Conservation (phyloP, 805 yeast genomes). For the Nematodospora valgi region DNA sequence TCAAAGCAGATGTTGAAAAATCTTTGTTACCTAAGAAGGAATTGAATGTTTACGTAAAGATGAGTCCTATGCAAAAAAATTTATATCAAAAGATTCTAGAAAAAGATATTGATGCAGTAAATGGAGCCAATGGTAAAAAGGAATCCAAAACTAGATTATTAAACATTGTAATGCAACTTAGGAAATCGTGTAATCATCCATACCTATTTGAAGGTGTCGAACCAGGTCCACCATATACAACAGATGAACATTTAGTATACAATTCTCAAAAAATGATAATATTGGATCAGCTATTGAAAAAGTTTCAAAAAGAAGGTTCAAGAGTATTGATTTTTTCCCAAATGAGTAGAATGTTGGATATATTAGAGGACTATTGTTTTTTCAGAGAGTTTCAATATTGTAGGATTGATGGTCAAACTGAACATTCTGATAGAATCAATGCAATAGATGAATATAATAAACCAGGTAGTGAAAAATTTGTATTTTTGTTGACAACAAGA, state of each 20-base stretch:
- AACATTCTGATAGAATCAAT: slow-evolving; percentile 68
- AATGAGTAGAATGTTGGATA: slow-evolving; percentile 80
- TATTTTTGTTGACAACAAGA: slow-evolving; percentile 76
- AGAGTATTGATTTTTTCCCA: slow-evolving; percentile 78
- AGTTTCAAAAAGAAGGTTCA: slow-evolving; percentile 64
- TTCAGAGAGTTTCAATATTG: slow-evolving; percentile 70
- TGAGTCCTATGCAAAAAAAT: slow-evolving; percentile 74
- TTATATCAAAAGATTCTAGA: slow-evolving; percentile 78
- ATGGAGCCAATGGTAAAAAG: slow-evolving; percentile 72
- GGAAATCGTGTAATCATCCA: slow-evolving; percentile 86
- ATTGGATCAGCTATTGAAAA: slow-evolving; percentile 62
- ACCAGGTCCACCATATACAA: slow-evolving; percentile 85
- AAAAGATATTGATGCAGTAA: slow-evolving; percentile 80
- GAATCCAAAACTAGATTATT: slow-evolving; percentile 74
- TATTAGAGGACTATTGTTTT: slow-evolving; percentile 72
- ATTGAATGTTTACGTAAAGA: slow-evolving; percentile 66
- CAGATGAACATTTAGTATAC: slow-evolving; percentile 76
- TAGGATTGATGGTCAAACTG: slow-evolving; percentile 82
- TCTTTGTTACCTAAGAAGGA: slow-evolving; percentile 74
- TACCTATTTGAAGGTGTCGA: slow-evolving; percentile 84
- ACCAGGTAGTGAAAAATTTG: slow-evolving; percentile 69
- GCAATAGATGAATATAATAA: slow-evolving; percentile 78
- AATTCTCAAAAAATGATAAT: slow-evolving; percentile 72
- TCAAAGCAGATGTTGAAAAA: slow-evolving; percentile 78
- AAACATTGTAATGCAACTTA: slow-evolving; percentile 79